Evolutionary conservation across 257 asterid species (phyloP).

Genomic region (Scutellaria galericulata): DNA sequence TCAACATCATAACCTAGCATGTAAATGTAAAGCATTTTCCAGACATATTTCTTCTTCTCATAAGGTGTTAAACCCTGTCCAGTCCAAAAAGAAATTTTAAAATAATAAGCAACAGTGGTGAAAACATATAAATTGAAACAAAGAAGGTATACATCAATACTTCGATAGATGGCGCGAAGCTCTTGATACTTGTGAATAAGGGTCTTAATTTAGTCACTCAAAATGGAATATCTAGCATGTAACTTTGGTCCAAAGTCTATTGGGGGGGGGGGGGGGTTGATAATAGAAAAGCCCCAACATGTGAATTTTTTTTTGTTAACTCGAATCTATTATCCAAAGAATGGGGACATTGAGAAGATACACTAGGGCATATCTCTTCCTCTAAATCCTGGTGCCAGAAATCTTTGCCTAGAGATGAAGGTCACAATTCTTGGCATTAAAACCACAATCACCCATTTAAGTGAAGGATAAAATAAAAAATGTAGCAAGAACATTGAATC

Average conservation of each 20-base stretch:
- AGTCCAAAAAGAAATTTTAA: constrained; percentile 23
- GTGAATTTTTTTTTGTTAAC: neutral
- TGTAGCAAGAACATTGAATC: neutral
- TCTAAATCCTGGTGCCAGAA: constrained; percentile 2
- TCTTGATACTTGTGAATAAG: neutral
- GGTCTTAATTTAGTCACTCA: neutral
- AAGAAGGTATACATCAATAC: neutral
- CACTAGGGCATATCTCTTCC: neutral
- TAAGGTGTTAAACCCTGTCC: constrained; percentile 85
- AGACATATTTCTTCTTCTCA: constrained; percentile 98
- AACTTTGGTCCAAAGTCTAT: constrained; percentile 16
- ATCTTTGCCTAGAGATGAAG: constrained; percentile 24
- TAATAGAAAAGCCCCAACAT: neutral
- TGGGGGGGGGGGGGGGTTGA: neutral
- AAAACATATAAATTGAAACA: neutral
- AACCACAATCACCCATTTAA: constrained; percentile 16
- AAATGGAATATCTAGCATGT: neutral
- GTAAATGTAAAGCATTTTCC: constrained; percentile 98
- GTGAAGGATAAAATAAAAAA: neutral
- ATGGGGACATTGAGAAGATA: constrained; percentile 1
- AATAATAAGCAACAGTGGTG: constrained; percentile 21
- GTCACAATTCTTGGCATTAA: constrained; percentile 15
- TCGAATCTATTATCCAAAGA: neutral
- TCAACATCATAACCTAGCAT: constrained; percentile 99
- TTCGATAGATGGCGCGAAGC: neutral